Conservation (phyloP, 2,329 filamentous ascomycete genomes). For the Penicillium brasilianum region DNA sequence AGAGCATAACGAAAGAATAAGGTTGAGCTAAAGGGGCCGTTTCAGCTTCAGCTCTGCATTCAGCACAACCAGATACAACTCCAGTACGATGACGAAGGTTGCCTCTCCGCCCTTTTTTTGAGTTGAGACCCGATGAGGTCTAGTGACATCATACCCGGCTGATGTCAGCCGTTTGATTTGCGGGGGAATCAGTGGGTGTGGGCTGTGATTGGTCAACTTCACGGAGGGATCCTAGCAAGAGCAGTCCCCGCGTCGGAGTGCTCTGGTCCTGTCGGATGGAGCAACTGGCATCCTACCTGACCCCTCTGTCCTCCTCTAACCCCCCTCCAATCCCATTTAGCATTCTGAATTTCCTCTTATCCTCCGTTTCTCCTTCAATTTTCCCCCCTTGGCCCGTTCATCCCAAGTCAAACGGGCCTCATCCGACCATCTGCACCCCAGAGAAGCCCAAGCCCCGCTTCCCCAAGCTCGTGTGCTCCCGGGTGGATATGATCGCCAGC, state of each 20-base stretch:
- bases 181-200: slow-evolving; percentile 12
- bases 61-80: background rate
- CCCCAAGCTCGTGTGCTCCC: slow-evolving; percentile 16
- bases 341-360: background rate
- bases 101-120: background rate
- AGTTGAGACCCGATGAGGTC: background rate
- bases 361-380: background rate
- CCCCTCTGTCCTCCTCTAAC: background rate
- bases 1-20: background rate
- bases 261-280: slow-evolving; percentile 21
- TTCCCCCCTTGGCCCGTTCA: background rate
- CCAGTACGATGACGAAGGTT: background rate
- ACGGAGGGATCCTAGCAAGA: slow-evolving; percentile 5
- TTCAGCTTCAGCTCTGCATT: background rate
- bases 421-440: slow-evolving; percentile 6
- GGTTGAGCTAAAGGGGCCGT: background rate
- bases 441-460: slow-evolving; percentile 12
- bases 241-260: slow-evolving; percentile 19
- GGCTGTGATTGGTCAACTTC: slow-evolving; percentile 18
- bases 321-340: background rate
- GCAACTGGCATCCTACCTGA: slow-evolving; percentile 2
- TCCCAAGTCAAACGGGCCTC: background rate
- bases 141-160: slow-evolving; percentile 23
- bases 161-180: slow-evolving; percentile 11
- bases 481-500: slow-evolving; percentile 26